Evolutionary conservation across 2,329 filamentous ascomycete genomes (phyloP).

Genomic region (Fusarium cyanostomum): DNA sequence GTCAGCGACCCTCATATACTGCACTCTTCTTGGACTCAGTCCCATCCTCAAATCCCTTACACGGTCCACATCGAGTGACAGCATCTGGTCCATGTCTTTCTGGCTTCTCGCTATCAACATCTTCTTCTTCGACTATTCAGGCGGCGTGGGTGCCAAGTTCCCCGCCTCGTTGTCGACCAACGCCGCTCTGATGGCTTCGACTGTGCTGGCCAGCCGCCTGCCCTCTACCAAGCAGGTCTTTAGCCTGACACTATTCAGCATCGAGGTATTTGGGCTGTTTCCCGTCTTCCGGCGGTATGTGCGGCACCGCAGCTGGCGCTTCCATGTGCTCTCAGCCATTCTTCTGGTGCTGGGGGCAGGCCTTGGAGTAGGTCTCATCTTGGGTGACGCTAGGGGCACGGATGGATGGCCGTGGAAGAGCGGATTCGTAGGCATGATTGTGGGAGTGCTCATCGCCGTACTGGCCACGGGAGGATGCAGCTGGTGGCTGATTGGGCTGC

Average conservation of each 20-base stretch:
- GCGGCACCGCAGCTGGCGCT: conserved; percentile 80
- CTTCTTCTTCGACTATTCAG: conserved; percentile 97
- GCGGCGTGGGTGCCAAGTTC: conserved; percentile 70
- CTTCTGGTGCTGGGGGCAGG: conserved; percentile 82
- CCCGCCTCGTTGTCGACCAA: conserved; percentile 87
- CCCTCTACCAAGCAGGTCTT: conserved; percentile 95
- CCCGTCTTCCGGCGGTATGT: conserved; percentile 96
- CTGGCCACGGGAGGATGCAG: conserved; percentile 91
- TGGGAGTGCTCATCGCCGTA: conserved; percentile 78
- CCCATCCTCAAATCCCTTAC: conserved; percentile 98
- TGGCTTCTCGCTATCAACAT: conserved; percentile 95
- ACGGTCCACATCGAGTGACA: conserved; percentile 88
- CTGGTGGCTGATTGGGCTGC: conserved; percentile 97
- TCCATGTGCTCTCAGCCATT: conserved; percentile 80
- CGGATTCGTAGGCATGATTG: conserved; percentile 74
- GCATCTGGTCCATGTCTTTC: conserved; percentile 96
- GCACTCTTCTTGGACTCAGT: conserved; percentile 87
- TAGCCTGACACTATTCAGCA: conserved; percentile 92
- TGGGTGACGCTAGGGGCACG: conserved; percentile 55
- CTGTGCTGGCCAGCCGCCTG: conserved; percentile 89
- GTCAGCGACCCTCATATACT: conserved; percentile 92
- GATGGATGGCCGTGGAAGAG: conserved; percentile 62
- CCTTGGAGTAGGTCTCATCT: conserved; percentile 74
- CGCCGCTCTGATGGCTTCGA: conserved; percentile 94
- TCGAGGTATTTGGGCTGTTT: conserved; percentile 96